Evolutionary conservation across 257 asterid species (phyloP).

Genomic region (Nicotiana noctiflora): DNA sequence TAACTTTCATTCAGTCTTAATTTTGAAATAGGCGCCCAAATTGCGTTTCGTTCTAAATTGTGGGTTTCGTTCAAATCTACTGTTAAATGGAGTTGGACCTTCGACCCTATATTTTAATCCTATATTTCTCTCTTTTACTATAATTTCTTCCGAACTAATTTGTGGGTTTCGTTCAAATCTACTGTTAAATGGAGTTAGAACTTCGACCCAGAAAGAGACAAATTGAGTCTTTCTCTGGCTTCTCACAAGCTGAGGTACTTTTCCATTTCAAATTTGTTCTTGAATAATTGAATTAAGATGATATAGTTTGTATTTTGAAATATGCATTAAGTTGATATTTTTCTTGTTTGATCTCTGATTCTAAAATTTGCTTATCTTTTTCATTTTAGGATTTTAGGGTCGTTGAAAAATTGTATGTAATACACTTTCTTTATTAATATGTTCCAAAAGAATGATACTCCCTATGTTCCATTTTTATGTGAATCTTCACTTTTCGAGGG

Average conservation of each 20-base stretch:
- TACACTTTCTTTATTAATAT: too few species aligned
- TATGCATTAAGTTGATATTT: neutral
- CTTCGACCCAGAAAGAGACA: slow-evolving; percentile 1
- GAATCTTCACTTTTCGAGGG: too few species aligned
- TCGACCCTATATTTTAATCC: neutral
- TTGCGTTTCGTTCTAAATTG: neutral
- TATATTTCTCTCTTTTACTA: neutral
- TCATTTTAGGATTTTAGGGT: neutral
- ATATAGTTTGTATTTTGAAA: neutral
- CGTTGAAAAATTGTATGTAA: too few species aligned
- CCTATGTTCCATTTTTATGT: too few species aligned
- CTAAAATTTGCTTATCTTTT: neutral
- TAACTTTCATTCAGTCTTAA: too few species aligned
- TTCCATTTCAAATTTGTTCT: neutral
- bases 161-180: neutral
- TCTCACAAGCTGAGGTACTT: slow-evolving; percentile 1
- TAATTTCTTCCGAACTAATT: neutral
- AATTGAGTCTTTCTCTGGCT: neutral
- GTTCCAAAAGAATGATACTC: too few species aligned
- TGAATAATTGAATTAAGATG: neutral
- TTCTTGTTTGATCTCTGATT: neutral
- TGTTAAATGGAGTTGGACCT: neutral
- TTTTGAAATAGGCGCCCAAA: too few species aligned
- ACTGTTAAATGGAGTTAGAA: neutral
- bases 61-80: neutral